Evolutionary conservation across 495 filamentous ascomycete genomes (phyloP).

Genomic region (Antarctomyces pellizariae): DNA sequence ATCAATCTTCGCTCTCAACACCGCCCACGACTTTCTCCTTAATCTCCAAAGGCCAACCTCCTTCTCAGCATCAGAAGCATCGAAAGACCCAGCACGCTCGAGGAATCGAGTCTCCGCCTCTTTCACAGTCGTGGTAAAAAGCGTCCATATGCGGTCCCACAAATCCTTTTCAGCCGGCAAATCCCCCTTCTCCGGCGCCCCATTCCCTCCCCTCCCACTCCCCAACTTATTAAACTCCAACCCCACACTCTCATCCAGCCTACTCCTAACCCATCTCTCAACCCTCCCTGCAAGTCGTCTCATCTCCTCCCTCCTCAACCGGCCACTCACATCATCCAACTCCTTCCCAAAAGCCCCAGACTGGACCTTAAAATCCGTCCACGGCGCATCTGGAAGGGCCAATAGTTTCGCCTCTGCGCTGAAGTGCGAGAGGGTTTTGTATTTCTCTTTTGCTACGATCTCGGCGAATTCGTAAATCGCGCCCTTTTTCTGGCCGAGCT

Average conservation of each 20-base stretch:
- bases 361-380: constrained; percentile 45
- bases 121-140: constrained; percentile 62
- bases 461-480: constrained; percentile 80
- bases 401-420: constrained; percentile 51
- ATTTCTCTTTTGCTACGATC: constrained; percentile 70
- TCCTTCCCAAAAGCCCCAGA: constrained; percentile 44
- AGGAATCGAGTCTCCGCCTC: constrained; percentile 71
- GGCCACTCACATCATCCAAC: constrained; percentile 59
- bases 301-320: constrained; percentile 84
- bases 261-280: constrained; percentile 77
- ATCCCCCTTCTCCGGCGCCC: constrained; percentile 54
- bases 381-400: constrained; percentile 50
- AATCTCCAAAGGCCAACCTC: constrained; percentile 84
- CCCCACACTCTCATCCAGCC: constrained; percentile 67
- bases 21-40: constrained; percentile 81
- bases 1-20: constrained; percentile 71
- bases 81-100: constrained; percentile 74
- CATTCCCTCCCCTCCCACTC: constrained; percentile 56
- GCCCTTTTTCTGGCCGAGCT: constrained; percentile 75
- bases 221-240: constrained; percentile 89
- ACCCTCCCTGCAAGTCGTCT: constrained; percentile 69
- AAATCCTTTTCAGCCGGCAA: constrained; percentile 47
- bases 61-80: constrained; percentile 76
- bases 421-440: constrained; percentile 47
- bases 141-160: constrained; percentile 88